phyloP scores from a whole-genome alignment of 2,329 filamentous ascomycete species.

The Fusarium sublunatum region DNA sequence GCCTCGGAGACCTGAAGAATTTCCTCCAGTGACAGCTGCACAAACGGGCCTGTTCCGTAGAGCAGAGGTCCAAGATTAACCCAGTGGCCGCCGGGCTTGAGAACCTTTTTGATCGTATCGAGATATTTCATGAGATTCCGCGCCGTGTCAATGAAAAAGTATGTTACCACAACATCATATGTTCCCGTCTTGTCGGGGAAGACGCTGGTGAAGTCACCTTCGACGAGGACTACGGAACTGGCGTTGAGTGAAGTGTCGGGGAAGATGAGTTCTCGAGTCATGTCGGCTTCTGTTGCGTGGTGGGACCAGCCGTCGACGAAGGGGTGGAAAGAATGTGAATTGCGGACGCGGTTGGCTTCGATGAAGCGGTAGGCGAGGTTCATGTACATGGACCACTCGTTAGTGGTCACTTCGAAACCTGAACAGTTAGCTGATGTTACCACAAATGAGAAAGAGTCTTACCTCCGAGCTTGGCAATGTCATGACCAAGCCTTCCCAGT shows the following conservation, averaged over 20 bases:
- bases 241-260: slow-evolving; percentile 55
- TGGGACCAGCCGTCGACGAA: slow-evolving; percentile 69
- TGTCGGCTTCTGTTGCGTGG: slow-evolving; percentile 60
- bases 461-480: slow-evolving; percentile 59
- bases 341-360: slow-evolving; percentile 45
- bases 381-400: slow-evolving; percentile 70
- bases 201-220: slow-evolving; percentile 66
- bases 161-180: slow-evolving; percentile 64
- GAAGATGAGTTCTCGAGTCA: slow-evolving; percentile 59
- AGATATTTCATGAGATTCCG: slow-evolving; percentile 66
- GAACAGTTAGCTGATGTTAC: background rate
- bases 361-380: slow-evolving; percentile 65
- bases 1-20: slow-evolving; percentile 59
- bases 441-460: background rate
- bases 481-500: slow-evolving; percentile 63
- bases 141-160: slow-evolving; percentile 72
- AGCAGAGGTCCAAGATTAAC: slow-evolving; percentile 67
- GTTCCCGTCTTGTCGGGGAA: slow-evolving; percentile 45
- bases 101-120: slow-evolving; percentile 61
- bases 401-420: slow-evolving; percentile 64
- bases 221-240: slow-evolving; percentile 58
- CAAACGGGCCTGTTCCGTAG: slow-evolving; percentile 65
- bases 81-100: slow-evolving; percentile 63
- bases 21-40: slow-evolving; percentile 67
- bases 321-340: slow-evolving; percentile 56